Base-by-base conservation (phyloP, 1,284 basidiomycete species). In the Tranzscheliella williamsii region DNA sequence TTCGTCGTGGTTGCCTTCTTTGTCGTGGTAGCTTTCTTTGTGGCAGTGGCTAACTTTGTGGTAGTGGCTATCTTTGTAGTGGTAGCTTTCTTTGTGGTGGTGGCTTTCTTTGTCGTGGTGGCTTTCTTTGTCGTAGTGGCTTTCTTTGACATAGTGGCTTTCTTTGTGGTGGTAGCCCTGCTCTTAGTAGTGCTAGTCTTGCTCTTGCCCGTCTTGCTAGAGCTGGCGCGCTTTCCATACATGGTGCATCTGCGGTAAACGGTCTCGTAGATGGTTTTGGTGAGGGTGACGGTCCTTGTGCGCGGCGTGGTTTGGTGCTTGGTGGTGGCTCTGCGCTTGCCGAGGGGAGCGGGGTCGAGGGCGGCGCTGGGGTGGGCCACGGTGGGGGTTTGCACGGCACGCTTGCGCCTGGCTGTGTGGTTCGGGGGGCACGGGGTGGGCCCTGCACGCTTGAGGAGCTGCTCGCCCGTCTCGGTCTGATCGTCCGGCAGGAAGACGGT, bases 401-500 rank as follows among this genome's bases (percentile, higher is more conserved):
- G 38, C 15, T 3, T 31, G 21, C 44, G 43, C 9, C 27, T 35
- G 40, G 32, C 45, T 49, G 58, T 62, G 38, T 40, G 37, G 18
- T 36, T 34, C 5, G 43, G 43, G 12, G 58, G 58, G 29, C 58
- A 62, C 21, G 44, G 58, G 2, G 58, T 62, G 12, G 58, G 58
- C 12, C 47, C 48, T 20, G 47, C 44, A 12, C 47, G 51, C 43
- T 42, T 34, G 39, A 4, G 50, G 32, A 9, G 22, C 46, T n/a
- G 35, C 38, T 6, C 15, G 20, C 5, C 27, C 40, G 16, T 29
- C 36, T n/a, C 48, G 40, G 1, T 26, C 1, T 22, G 37, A 3
- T 55, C 40, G 12, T 55, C 47, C 23, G 58, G 58, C 7, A 55
- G 34, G 44, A 62, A 62, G n/a, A 55, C 42, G 13, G 52, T 62